phyloP scores from a whole-genome alignment of 148 eudicot genomes.

The Camellia lanceoleosa region DNA sequence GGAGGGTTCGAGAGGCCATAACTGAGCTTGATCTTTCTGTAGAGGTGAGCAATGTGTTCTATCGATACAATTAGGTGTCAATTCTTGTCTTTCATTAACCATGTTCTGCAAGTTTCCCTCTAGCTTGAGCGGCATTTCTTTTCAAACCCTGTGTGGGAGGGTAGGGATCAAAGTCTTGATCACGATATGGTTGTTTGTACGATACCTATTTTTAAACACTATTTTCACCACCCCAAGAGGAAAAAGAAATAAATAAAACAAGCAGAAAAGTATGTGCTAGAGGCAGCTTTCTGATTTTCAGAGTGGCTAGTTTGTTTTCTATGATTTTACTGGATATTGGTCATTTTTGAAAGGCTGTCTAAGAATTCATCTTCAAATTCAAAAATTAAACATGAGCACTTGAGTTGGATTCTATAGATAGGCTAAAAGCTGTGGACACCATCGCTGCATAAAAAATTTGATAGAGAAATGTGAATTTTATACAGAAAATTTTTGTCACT shows the following conservation, averaged over 20 bases:
- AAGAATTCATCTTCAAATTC: background rate
- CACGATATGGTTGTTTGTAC: too few species aligned
- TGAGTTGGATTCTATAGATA: background rate
- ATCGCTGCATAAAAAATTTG: background rate
- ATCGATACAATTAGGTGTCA: background rate
- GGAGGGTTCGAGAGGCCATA: constrained; percentile 65
- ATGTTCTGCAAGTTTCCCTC: background rate
- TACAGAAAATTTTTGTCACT: too few species aligned
- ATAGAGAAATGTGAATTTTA: background rate
- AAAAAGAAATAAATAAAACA: too few species aligned
- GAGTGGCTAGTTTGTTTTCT: background rate
- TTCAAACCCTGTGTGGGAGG: background rate
- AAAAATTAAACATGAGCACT: background rate
- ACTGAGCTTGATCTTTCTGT: constrained; percentile 57
- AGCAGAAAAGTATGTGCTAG: too few species aligned
- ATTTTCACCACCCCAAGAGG: too few species aligned
- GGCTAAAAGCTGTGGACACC: background rate
- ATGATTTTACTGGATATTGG: background rate
- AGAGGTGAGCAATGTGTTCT: constrained; percentile 33
- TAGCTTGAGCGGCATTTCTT: constrained; percentile 8
- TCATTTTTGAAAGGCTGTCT: background rate
- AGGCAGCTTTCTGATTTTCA: background rate
- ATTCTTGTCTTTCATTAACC: background rate
- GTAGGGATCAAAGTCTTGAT: background rate
- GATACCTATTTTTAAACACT: too few species aligned